These are phyloP conservation scores for Gentiana dahurica DNA, from an alignment of 257 asterid genomes.

Conservation along the genomic window DNA sequence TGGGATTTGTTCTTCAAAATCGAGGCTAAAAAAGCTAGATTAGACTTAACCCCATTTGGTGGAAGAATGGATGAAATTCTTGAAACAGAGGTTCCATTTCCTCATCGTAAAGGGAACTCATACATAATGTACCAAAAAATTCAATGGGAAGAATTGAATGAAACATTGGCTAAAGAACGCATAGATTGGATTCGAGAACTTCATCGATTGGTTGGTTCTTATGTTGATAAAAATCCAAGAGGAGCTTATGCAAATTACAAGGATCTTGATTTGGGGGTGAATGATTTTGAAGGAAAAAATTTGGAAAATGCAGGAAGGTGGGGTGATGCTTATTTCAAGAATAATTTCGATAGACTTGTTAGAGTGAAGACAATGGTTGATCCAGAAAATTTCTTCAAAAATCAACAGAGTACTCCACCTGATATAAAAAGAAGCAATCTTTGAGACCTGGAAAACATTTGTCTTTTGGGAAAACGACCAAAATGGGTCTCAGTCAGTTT, in stretches of 20 bases:
- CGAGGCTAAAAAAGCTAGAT: background rate
- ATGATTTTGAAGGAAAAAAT: too few species aligned
- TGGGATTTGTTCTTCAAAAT: conserved; percentile 1
- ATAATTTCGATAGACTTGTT: conserved; percentile 9
- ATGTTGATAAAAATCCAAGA: conserved; percentile 1
- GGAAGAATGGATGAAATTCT: conserved; percentile 4
- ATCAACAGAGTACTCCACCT: conserved; percentile 10
- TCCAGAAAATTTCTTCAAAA: conserved; percentile 9
- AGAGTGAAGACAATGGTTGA: conserved; percentile 6
- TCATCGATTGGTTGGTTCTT: background rate
- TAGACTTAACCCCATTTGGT: conserved; percentile 3
- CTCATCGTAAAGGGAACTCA: background rate
- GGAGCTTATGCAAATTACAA: conserved; percentile 1
- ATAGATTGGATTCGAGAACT: conserved; percentile 1
- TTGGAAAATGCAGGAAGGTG: background rate
- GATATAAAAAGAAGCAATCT: too few species aligned
- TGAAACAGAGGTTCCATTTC: conserved; percentile 1
- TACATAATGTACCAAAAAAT: conserved; percentile 1
- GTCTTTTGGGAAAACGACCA: too few species aligned
- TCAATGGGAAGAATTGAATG: background rate
- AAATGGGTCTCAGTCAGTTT: too few species aligned
- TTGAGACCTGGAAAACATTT: too few species aligned
- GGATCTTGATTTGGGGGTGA: background rate
- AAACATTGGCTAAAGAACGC: background rate
- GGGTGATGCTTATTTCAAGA: conserved; percentile 5